Evolutionary conservation across 164 flowering plant genomes (phyloP).

Genomic region (Warburgia ugandensis): DNA sequence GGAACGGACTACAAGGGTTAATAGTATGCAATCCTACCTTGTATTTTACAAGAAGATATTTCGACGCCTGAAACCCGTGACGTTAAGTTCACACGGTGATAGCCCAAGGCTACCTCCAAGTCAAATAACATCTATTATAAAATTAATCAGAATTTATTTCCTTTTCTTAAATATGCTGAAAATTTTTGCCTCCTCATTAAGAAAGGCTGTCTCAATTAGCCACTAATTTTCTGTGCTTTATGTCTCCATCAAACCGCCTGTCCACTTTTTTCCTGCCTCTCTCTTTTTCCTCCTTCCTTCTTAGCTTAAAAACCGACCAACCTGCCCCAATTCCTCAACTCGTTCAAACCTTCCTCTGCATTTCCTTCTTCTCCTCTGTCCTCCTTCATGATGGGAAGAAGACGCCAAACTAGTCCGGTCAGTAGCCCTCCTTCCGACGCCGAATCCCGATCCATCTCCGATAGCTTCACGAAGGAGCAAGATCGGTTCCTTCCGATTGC

Average conservation of each 20-base stretch:
- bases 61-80: too few species aligned
- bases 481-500: slow-evolving; percentile 42
- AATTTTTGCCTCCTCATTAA: not conserved
- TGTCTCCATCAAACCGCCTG: slow-evolving; percentile 31
- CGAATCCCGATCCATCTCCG: slow-evolving; percentile 12
- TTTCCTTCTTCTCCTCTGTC: slow-evolving; percentile 1
- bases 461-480: slow-evolving; percentile 24
- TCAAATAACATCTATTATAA: too few species aligned
- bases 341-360: not conserved
- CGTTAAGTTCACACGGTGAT: too few species aligned
- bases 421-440: slow-evolving; percentile 23
- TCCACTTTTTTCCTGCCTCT: slow-evolving; percentile 11
- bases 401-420: slow-evolving; percentile 14
- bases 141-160: too few species aligned
- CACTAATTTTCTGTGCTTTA: slow-evolving; percentile 7
- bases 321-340: slow-evolving; percentile 1
- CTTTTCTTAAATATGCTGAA: not conserved
- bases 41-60: too few species aligned
- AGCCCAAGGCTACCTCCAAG: too few species aligned
- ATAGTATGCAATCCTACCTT: too few species aligned
- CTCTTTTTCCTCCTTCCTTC: not conserved
- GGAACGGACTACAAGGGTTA: too few species aligned
- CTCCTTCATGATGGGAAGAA: slow-evolving; percentile 22
- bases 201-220: not conserved
- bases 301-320: slow-evolving; percentile 1